Evolutionary conservation across 108 stramenopile genomes (phyloP).

Genomic region (Nitzschia putrida): DNA sequence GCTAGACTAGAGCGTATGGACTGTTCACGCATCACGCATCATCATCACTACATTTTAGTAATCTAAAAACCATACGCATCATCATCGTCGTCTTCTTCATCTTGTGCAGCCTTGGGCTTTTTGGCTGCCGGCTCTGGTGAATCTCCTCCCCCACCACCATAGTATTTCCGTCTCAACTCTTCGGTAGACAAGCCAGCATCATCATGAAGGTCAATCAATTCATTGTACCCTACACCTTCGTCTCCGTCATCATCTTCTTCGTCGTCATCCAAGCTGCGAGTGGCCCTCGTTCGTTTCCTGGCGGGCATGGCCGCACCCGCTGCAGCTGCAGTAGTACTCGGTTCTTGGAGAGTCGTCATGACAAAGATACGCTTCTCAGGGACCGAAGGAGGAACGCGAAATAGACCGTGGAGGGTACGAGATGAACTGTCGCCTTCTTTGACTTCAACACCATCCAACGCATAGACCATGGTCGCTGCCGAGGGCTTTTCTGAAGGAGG

Average conservation of each 20-base stretch:
- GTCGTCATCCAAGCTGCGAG: constrained; percentile 5
- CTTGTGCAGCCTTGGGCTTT: constrained; percentile 10
- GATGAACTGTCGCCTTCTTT: not conserved
- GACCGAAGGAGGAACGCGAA: constrained; percentile 3
- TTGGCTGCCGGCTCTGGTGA: not conserved
- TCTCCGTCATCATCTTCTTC: constrained; percentile 40
- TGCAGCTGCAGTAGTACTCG: not conserved
- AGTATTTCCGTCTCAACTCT: constrained; percentile 55
- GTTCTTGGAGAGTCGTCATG: constrained; percentile 3
- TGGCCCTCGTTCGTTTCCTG: constrained; percentile 13
- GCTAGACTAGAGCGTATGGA: no score
- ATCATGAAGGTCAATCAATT: constrained; percentile 59
- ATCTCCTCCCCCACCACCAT: constrained; percentile 34
- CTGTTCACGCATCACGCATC: no score
- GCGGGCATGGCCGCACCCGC: constrained; percentile 14
- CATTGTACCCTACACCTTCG: constrained; percentile 46
- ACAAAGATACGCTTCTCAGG: constrained; percentile 3
- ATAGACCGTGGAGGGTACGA: constrained; percentile 26
- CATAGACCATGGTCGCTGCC: not conserved
- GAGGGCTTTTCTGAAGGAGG: not conserved
- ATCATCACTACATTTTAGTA: not conserved
- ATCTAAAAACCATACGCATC: constrained; percentile 33
- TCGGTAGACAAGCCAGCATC: constrained; percentile 62
- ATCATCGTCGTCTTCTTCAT: constrained; percentile 30
- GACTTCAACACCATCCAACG: not conserved